Base-by-base conservation (phyloP, 805 yeast species). In the Cephaloascus fragrans region DNA sequence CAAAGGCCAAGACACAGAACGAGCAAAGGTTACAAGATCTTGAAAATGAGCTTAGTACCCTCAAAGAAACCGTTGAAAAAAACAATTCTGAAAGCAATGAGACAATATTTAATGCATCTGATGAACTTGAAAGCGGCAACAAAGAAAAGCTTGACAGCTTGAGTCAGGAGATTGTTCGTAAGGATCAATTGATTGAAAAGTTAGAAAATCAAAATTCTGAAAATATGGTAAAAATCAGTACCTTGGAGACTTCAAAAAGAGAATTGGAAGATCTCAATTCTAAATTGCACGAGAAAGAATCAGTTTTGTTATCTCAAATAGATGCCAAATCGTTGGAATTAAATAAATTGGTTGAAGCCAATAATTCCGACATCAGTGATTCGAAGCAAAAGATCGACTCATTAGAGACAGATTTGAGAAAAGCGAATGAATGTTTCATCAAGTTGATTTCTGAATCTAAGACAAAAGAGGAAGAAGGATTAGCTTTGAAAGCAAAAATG, bases 301-400 rank as follows among this genome's bases (percentile, higher is more conserved):
- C n/a, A n/a, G n/a, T n/a, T n/a, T n/a, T n/a, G n/a, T n/a, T n/a
- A n/a, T n/a, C n/a, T n/a, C n/a, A n/a, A n/a, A n/a, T n/a, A n/a
- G n/a, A n/a, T n/a, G n/a, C n/a, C n/a, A 63, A 72, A 35, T 83
- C 90, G 84, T 52, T 66, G 32, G 67, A 68, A 44, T 61, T 82
- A 41, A 67, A 82, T 28, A 65, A 69, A 17, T 57, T 57, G 35
- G 57, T 62, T 12, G 75, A 69, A 40, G n/a, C n/a, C n/a, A n/a
- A n/a, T n/a, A n/a, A n/a, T n/a, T n/a, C n/a, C n/a, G n/a, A n/a
- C n/a, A n/a, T n/a, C n/a, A n/a, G n/a, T n/a, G n/a, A n/a, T n/a
- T n/a, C n/a, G n/a, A n/a, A n/a, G n/a, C n/a, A n/a, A n/a, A n/a
- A n/a, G n/a, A n/a, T n/a, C n/a, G n/a, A n/a, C n/a, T n/a, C n/a